phyloP scores from a whole-genome alignment of 768 basidiomycete genomes.

The Suillus variegatus region DNA sequence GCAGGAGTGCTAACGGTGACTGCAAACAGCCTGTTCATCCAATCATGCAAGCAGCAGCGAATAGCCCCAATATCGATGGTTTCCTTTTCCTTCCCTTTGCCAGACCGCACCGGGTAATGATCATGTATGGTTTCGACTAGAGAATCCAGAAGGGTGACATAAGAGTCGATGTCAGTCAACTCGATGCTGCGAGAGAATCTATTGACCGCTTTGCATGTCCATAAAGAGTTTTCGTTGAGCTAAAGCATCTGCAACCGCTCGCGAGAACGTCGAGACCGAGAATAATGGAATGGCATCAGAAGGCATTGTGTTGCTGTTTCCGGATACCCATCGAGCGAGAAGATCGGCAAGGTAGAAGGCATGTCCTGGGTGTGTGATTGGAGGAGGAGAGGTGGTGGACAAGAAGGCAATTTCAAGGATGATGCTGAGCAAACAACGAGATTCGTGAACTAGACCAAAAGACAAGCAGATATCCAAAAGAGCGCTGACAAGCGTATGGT shows the following conservation, averaged over 20 bases:
- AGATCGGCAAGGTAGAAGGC: conserved; percentile 48
- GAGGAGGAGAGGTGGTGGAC: conserved; percentile 27
- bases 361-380: conserved; percentile 47
- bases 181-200: conserved; percentile 36
- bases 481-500: conserved; percentile 48
- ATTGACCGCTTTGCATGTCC: conserved; percentile 45
- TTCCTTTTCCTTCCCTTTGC: conserved; percentile 8
- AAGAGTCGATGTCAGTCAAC: conserved; percentile 32
- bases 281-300: conserved; percentile 16
- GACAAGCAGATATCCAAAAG: conserved; percentile 54
- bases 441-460: conserved; percentile 45
- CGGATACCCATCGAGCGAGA: conserved; percentile 38
- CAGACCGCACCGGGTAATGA: neutral
- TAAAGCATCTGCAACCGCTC: conserved; percentile 17
- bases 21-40: conserved; percentile 23
- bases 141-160: conserved; percentile 31
- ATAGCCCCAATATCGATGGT: neutral
- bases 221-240: conserved; percentile 33
- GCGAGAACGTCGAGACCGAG: conserved; percentile 30
- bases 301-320: conserved; percentile 10
- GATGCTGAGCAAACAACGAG: conserved; percentile 41
- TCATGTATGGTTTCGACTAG: conserved; percentile 22
- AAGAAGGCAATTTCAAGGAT: conserved; percentile 43
- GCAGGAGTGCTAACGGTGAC: neutral
- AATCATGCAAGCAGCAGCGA: conserved; percentile 22